Base-by-base conservation (phyloP, 1,139 yeast species). In the Yamadazyma taylorii region DNA sequence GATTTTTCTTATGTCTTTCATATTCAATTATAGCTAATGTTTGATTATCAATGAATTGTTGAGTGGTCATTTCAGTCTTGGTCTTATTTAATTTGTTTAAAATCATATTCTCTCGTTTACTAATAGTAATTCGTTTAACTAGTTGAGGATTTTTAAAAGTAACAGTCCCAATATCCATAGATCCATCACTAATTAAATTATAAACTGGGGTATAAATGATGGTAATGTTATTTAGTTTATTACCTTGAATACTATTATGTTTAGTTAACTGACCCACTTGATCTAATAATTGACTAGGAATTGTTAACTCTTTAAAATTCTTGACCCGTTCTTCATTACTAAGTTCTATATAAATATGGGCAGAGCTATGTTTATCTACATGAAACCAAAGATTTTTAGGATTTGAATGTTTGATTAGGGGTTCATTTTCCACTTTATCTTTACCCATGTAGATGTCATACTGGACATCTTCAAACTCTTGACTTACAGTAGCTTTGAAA, bases 151-250 rank as follows among this genome's bases (percentile, higher is more conserved):
- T 79, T 33, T 74, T 68, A 58, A 85, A 87, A 1, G 87, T 78
- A 4, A 86, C 95, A 32, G 89, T 88, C 4, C 95, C 96, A n/a
- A 76, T 77, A 35, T 79, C 89, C 95, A 85, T 86, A 28, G 78
- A 75, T 4, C 84, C 85, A 39, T 79, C 81, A 45, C 85, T 83
- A 35, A 75, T 73, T 39, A 87, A 65, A 54, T 87, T 87, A 31
- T 74, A 73, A 72, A 88, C 87, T 0, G 94, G 89, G 0, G 95
- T 86, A 51, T 81, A 81, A 36, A 87, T 76, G 12, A 87, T 75
- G 1, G 85, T 79, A 40, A 85, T 69, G 51, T 83, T 82, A 52
- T 81, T 79, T 48, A 76, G 60, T 55, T 87, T 87, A 60, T 81
- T 85, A 5, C 87, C 95, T 52, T 82, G 81, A 35, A 85, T 85